phyloP scores from a whole-genome alignment of 2,329 filamentous ascomycete genomes.

The Didymella pinodella region DNA sequence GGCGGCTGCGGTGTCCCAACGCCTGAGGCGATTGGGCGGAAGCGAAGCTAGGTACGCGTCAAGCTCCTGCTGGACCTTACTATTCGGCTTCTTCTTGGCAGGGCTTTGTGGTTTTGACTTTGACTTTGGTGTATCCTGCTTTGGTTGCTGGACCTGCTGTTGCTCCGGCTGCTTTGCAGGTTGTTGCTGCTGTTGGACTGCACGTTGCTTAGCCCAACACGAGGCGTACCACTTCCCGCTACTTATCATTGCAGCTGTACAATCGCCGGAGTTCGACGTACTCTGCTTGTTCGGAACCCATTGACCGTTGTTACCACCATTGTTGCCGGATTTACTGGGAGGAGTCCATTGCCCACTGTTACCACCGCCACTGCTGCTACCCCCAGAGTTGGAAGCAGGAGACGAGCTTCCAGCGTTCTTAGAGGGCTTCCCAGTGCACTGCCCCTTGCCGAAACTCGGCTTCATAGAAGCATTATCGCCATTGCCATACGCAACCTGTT shows the following conservation, averaged over 20 bases:
- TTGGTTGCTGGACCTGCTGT: not conserved
- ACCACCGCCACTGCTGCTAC: not conserved
- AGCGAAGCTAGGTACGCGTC: constrained; percentile 27
- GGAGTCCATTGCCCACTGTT: not conserved
- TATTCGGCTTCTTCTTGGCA: constrained; percentile 10
- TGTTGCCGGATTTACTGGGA: not conserved
- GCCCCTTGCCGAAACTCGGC: constrained; percentile 21
- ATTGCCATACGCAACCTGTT: constrained; percentile 51
- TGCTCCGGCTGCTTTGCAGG: not conserved
- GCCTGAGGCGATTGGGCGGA: constrained; percentile 7
- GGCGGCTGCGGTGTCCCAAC: not conserved
- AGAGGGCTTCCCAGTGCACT: constrained; percentile 33
- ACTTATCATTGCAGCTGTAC: not conserved
- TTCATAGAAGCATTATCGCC: constrained; percentile 36
- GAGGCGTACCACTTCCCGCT: constrained; percentile 2
- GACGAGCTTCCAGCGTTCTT: constrained; percentile 22
- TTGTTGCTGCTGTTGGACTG: not conserved
- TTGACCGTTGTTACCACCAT: not conserved
- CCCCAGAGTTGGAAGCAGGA: constrained; percentile 8
- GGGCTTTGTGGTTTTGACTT: constrained; percentile 1
- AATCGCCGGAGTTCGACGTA: constrained; percentile 1
- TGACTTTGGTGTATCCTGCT: not conserved
- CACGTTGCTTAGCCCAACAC: not conserved
- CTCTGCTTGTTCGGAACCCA: not conserved
- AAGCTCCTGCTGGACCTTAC: constrained; percentile 27